Conservation (phyloP, 2,329 filamentous ascomycete species). For the Fusarium tuaranense region DNA sequence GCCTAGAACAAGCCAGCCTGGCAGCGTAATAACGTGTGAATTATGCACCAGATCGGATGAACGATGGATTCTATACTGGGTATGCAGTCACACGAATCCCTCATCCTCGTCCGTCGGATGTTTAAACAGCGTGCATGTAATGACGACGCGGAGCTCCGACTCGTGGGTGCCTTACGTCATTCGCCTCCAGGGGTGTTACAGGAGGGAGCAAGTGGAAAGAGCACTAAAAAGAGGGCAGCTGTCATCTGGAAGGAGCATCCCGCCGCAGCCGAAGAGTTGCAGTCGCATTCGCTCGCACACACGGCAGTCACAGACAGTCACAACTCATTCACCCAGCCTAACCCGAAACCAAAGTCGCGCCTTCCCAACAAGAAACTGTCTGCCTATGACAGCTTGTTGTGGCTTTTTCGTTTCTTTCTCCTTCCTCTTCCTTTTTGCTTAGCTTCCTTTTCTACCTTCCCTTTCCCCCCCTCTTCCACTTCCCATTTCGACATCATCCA, state of each 20-base stretch:
- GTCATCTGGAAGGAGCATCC: slow-evolving; percentile 6
- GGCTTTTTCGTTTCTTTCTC: slow-evolving; percentile 14
- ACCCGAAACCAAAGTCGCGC: background rate
- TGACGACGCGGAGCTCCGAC: slow-evolving; percentile 9
- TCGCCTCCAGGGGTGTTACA: background rate
- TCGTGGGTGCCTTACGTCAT: slow-evolving; percentile 8
- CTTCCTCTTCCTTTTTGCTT: background rate
- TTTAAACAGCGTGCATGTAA: slow-evolving; percentile 8
- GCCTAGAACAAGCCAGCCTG: background rate
- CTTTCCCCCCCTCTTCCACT: background rate
- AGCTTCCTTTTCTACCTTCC: background rate
- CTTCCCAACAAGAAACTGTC: slow-evolving; percentile 23
- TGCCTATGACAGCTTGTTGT: slow-evolving; percentile 17
- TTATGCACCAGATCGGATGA: background rate
- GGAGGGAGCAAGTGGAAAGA: background rate
- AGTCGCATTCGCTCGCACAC: background rate
- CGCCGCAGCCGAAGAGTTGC: slow-evolving; percentile 1
- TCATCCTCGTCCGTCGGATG: background rate
- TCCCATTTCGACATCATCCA: background rate
- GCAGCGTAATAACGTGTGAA: background rate
- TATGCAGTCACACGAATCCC: background rate
- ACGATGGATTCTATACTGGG: background rate
- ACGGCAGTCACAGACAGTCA: background rate
- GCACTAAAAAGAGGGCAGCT: slow-evolving; percentile 14
- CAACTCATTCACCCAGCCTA: background rate